A percentile compares a stretch with the other conserved stretches of the same genome.
These are phyloP conservation scores for Penicillium diatomitis DNA, from an alignment of 495 filamentous ascomycete genomes.

Conservation along the genomic window DNA sequence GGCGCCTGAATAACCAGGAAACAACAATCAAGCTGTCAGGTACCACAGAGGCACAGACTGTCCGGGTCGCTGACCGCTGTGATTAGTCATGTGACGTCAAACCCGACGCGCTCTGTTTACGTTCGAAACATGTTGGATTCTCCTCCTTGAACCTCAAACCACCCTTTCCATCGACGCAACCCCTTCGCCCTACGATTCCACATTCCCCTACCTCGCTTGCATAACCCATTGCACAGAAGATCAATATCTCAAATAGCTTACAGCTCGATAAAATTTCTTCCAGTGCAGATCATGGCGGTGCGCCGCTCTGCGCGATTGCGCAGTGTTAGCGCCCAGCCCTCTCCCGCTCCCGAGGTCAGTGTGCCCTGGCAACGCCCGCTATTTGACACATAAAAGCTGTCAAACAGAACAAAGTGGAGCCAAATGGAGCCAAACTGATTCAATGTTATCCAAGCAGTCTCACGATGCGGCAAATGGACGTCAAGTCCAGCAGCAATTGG, in stretches of 20 bases:
- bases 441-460: not conserved
- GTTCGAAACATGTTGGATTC: slow-evolving; percentile 9
- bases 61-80: not conserved
- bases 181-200: not conserved
- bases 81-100: slow-evolving; percentile 27
- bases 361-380: slow-evolving; percentile 14
- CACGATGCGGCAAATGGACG: slow-evolving; percentile 9
- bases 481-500: slow-evolving; percentile 10
- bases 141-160: not conserved
- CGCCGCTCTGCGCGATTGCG: slow-evolving; percentile 35
- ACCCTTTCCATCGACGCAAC: not conserved
- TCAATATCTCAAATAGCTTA: not conserved
- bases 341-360: slow-evolving; percentile 22
- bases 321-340: slow-evolving; percentile 8
- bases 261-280: not conserved
- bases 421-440: slow-evolving; percentile 1
- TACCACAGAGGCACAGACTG: not conserved
- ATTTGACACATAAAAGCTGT: slow-evolving; percentile 5
- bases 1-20: too few relatives aligned
- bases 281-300: slow-evolving; percentile 23
- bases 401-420: not conserved
- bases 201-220: slow-evolving; percentile 4
- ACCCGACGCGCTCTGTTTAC: slow-evolving; percentile 20
- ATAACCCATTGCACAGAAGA: not conserved
- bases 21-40: not conserved